Conservation (phyloP, 805 yeast species). For the Kurtzmaniella cleridarum region DNA sequence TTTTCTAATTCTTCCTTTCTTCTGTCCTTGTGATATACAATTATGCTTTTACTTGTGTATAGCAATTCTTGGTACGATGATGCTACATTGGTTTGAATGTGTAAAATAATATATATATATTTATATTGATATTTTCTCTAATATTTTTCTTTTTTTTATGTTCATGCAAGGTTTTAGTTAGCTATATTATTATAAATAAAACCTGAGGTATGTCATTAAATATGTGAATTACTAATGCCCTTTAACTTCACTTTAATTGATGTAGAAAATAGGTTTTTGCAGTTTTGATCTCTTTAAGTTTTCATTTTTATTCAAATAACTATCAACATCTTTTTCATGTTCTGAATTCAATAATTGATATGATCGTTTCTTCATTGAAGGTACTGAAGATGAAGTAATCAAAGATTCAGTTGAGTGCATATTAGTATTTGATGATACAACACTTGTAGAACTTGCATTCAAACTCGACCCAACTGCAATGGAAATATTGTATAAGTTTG, state of each 20-base stretch:
- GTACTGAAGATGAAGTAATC: slow-evolving; percentile 4
- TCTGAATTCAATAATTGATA: slow-evolving; percentile 8
- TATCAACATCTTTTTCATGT: not conserved
- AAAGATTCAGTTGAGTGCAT: not conserved
- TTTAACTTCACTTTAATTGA: slow-evolving; percentile 5
- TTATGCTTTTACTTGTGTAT: too few relatives aligned
- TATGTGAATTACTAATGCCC: not conserved
- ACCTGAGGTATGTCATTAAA: not conserved
- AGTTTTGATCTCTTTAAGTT: slow-evolving; percentile 23
- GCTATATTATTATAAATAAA: not conserved
- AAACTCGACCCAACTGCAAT: not conserved
- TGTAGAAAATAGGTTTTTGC: slow-evolving; percentile 15
- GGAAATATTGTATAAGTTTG: not conserved
- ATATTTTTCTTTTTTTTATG: not conserved
- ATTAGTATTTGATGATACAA: not conserved
- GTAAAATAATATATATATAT: not conserved
- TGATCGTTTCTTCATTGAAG: slow-evolving; percentile 10
- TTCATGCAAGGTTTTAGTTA: not conserved
- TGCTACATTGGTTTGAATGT: not conserved
- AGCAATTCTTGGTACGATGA: too few relatives aligned
- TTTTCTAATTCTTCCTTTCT: not conserved
- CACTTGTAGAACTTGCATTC: not conserved
- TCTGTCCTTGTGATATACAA: too few relatives aligned
- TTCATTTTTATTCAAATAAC: slow-evolving; percentile 1
- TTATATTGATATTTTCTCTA: not conserved